These are phyloP conservation scores for sorghum (Sorghum bicolor) DNA, from an alignment of 176 grass and related monocot genomes.

Conservation along the genomic window Sorghum_bicolor_NCBIv3 NC_012870.2:11406501-11407000, in stretches of 20 bases:
- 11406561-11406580: slow-evolving; percentile 97
- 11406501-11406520: slow-evolving; percentile 74
- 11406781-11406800: slow-evolving; percentile 40
- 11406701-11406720: slow-evolving; percentile 94
- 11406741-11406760: slow-evolving; percentile 90
- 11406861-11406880: slow-evolving; percentile 1
- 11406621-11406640: slow-evolving; percentile 94
- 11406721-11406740: slow-evolving; percentile 91
- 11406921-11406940: not conserved
- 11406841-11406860: slow-evolving; percentile 9
- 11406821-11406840: not conserved
- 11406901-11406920: not conserved
- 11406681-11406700: slow-evolving; percentile 87
- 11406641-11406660: slow-evolving; percentile 96
- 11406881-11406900: slow-evolving; percentile 2
- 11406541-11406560: slow-evolving; percentile 78
- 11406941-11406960: not conserved
- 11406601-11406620: slow-evolving; percentile 98
- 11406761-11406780: slow-evolving; percentile 86
- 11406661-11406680: slow-evolving; percentile 78
- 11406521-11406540: slow-evolving; percentile 64
- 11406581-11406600: slow-evolving; percentile 93
- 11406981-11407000: not conserved
- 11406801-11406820: not conserved
- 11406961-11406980: not conserved